These are phyloP conservation scores for Manihot esculenta DNA, from an alignment of 441 rosid species.

Conservation along the genomic window DNA sequence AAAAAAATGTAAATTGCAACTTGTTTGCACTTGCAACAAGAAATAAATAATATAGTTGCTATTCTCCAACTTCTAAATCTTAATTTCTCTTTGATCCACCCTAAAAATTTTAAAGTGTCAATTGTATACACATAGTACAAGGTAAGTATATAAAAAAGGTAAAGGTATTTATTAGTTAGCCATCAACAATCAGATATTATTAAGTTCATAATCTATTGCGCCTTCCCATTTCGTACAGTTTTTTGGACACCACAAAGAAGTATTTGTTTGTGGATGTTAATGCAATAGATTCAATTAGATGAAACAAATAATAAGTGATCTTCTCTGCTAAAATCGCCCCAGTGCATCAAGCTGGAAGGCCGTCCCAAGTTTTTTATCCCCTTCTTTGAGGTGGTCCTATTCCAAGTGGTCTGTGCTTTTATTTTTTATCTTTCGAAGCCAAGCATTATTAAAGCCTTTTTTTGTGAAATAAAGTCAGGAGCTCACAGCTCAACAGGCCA, in stretches of 20 bases:
- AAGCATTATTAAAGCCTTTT: neutral
- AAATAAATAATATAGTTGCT: neutral
- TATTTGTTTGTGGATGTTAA: neutral
- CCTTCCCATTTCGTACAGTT: no score
- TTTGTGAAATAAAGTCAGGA: no score
- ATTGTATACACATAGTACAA: neutral
- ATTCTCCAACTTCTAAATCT: neutral
- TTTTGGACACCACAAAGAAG: neutral
- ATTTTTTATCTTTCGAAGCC: neutral
- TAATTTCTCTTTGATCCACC: neutral
- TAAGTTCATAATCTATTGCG: neutral
- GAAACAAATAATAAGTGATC: neutral
- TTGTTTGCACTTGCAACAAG: neutral
- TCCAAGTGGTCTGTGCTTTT: constrained; percentile 8
- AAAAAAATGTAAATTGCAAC: neutral
- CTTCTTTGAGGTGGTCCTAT: neutral
- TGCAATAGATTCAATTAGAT: neutral
- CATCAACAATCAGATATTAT: neutral
- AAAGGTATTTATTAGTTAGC: no score
- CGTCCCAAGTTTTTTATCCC: neutral
- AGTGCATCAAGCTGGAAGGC: neutral
- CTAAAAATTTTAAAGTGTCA: neutral
- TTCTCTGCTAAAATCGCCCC: constrained; percentile 9
- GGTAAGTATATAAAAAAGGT: no score
- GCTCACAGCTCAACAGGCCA: no score